A percentile compares a stretch with the other conserved stretches of the same genome.
These are phyloP conservation scores for Scenedesmus sp. DNA, from an alignment of 163 green algal species.

Conservation along the genomic window DNA sequence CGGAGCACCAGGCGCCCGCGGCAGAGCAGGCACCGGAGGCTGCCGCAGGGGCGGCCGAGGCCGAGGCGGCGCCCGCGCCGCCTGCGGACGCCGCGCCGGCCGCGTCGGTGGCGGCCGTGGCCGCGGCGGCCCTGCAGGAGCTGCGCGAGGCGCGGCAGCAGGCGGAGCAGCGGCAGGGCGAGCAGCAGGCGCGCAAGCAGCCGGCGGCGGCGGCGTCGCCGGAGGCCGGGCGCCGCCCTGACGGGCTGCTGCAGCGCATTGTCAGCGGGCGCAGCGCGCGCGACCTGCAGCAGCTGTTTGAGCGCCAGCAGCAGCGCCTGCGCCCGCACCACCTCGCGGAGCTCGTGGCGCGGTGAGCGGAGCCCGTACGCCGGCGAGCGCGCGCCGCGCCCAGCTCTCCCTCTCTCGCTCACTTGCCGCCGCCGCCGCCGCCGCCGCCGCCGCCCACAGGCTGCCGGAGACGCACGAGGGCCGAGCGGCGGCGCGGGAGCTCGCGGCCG, in stretches of 20 bases:
- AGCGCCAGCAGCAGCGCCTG: slow-evolving; percentile 44
- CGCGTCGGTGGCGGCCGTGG: neutral
- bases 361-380: slow-evolving; percentile 3
- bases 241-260: slow-evolving; percentile 37
- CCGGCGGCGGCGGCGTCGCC: slow-evolving; percentile 13
- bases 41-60: slow-evolving; percentile 5
- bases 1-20: slow-evolving; percentile 14
- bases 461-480: slow-evolving; percentile 5
- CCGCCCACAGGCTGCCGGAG: neutral
- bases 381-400: neutral
- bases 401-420: neutral
- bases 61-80: neutral
- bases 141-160: neutral
- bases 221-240: neutral
- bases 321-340: slow-evolving; percentile 32
- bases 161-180: slow-evolving; percentile 9
- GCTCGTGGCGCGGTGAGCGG: slow-evolving; percentile 7
- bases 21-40: slow-evolving; percentile 23
- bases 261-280: neutral
- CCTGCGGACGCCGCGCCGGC: neutral
- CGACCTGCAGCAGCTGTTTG: slow-evolving; percentile 37
- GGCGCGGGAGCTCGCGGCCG: slow-evolving; percentile 3
- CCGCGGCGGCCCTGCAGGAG: neutral
- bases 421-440: too few species aligned
- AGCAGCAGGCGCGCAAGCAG: slow-evolving; percentile 1